Conservation (phyloP, 352 stramenopile species). For the Phytopythium cucurbitacearum region DNA sequence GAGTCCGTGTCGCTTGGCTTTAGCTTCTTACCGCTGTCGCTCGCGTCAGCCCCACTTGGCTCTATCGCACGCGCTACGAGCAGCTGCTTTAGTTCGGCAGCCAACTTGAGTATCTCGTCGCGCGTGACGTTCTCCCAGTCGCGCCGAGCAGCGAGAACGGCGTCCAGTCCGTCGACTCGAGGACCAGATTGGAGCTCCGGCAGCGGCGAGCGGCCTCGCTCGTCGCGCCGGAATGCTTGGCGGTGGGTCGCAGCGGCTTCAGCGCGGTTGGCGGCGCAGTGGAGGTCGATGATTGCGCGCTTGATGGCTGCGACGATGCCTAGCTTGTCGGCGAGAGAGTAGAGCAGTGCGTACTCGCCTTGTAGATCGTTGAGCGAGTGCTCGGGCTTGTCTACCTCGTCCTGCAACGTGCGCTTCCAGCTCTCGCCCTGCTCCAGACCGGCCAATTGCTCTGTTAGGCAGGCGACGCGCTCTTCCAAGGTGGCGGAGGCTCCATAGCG, state of each 20-base stretch:
- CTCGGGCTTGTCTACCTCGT: conserved; percentile 43
- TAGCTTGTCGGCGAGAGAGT: conserved; percentile 51
- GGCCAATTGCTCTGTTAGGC: conserved; percentile 44
- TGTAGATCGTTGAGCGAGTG: conserved; percentile 39
- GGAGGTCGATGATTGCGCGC: conserved; percentile 51
- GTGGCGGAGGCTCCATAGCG: conserved; percentile 10
- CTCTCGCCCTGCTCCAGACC: conserved; percentile 36
- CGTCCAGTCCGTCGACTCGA: conserved; percentile 26
- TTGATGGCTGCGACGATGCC: conserved; percentile 48
- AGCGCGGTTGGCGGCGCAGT: conserved; percentile 33
- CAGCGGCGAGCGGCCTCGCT: not conserved
- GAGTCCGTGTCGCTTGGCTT: not conserved
- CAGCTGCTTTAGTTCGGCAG: conserved; percentile 33
- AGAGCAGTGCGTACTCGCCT: conserved; percentile 32
- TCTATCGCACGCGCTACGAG: conserved; percentile 14
- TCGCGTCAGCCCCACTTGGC: not conserved
- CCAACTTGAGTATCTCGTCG: conserved; percentile 60
- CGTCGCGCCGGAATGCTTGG: not conserved
- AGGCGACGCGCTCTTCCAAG: conserved; percentile 41
- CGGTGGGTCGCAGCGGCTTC: conserved; percentile 15
- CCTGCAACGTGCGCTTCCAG: conserved; percentile 51
- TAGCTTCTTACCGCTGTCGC: no score
- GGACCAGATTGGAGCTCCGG: not conserved
- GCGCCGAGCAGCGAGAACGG: conserved; percentile 31
- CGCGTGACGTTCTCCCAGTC: conserved; percentile 64